A percentile compares a stretch with the other conserved stretches of the same genome.
phyloP scores from a whole-genome alignment of 306 rosid genomes.

The Malus asiatica region DNA sequence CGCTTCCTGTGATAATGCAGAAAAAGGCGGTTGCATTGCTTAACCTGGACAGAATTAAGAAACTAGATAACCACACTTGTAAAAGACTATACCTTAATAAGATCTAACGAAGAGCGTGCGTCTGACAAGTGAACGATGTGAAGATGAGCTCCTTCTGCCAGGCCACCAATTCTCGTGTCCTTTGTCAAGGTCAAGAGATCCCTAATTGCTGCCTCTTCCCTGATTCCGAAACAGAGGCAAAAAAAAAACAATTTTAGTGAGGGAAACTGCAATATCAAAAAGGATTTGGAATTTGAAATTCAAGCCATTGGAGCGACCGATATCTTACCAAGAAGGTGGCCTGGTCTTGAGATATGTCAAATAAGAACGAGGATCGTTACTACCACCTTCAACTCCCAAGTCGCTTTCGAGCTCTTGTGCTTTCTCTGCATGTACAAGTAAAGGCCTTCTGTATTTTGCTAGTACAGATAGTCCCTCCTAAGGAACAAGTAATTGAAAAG shows the following conservation, averaged over 20 bases:
- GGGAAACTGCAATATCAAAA: background rate
- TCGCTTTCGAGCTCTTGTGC: slow-evolving; percentile 35
- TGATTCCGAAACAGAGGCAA: slow-evolving; percentile 24
- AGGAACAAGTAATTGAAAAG: slow-evolving; percentile 21
- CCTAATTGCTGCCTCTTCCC: slow-evolving; percentile 89
- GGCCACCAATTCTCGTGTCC: slow-evolving; percentile 64
- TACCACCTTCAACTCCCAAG: slow-evolving; percentile 28
- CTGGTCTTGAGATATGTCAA: slow-evolving; percentile 71
- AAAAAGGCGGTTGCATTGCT: background rate
- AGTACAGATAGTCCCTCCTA: slow-evolving; percentile 79
- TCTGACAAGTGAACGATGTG: slow-evolving; percentile 95
- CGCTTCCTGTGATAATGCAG: slow-evolving; percentile 53
- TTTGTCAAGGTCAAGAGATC: slow-evolving; percentile 65
- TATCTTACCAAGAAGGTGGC: slow-evolving; percentile 78
- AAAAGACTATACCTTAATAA: slow-evolving; percentile 55
- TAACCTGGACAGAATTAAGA: background rate
- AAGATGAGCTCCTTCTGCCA: slow-evolving; percentile 88
- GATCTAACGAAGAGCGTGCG: slow-evolving; percentile 65
- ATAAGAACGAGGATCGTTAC: slow-evolving; percentile 47
- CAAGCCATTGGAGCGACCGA: background rate
- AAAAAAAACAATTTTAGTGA: background rate
- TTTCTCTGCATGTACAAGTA: slow-evolving; percentile 85
- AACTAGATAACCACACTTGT: background rate
- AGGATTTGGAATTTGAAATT: background rate
- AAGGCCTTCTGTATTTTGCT: slow-evolving; percentile 79